Percentiles rank a stretch among this genome's conserved stretches.
phyloP scores from a whole-genome alignment of 2,329 filamentous ascomycete species.

The Nigrospora oryzae region DNA sequence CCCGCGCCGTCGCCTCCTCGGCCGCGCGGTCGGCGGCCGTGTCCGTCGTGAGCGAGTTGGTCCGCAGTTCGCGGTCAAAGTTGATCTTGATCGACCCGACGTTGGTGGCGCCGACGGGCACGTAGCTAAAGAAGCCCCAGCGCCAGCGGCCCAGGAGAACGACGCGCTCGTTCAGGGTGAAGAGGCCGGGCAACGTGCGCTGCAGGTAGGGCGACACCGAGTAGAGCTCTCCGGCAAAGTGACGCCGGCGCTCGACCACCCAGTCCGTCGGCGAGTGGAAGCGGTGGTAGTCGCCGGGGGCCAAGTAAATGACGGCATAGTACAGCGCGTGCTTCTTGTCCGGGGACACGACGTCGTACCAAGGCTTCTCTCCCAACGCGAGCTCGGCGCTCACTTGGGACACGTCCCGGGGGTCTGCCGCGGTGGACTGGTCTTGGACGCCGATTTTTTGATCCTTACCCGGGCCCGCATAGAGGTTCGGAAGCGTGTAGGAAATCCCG shows the following conservation, averaged over 20 bases:
- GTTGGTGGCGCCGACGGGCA: slow-evolving; percentile 92
- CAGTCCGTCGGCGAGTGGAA: slow-evolving; percentile 94
- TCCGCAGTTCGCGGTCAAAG: slow-evolving; percentile 88
- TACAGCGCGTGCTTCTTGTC: slow-evolving; percentile 68
- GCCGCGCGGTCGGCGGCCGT: slow-evolving; percentile 84
- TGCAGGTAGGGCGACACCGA: slow-evolving; percentile 93
- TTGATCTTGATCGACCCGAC: slow-evolving; percentile 96
- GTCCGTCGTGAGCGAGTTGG: slow-evolving; percentile 87
- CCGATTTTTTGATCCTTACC: slow-evolving; percentile 32
- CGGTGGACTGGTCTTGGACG: slow-evolving; percentile 67
- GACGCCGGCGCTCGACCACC: slow-evolving; percentile 90
- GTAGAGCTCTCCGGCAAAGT: slow-evolving; percentile 94
- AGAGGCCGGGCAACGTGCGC: slow-evolving; percentile 83
- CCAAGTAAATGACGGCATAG: slow-evolving; percentile 92
- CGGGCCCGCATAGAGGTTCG: slow-evolving; percentile 74
- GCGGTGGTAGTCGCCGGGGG: slow-evolving; percentile 94
- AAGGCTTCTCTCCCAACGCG: slow-evolving; percentile 60
- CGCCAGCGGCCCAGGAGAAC: slow-evolving; percentile 91
- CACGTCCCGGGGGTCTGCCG: slow-evolving; percentile 57
- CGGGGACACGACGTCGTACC: slow-evolving; percentile 59
- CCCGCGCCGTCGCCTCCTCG: slow-evolving; percentile 64
- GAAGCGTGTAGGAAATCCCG: slow-evolving; percentile 90
- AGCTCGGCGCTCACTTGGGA: slow-evolving; percentile 79
- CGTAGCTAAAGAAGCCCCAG: slow-evolving; percentile 95
- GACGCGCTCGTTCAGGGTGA: slow-evolving; percentile 93